Percentiles rank a stretch among this genome's conserved stretches.
Evolutionary conservation across 2,329 filamentous ascomycete genomes (phyloP).

Genomic region (Epichloe gansuensis): DNA sequence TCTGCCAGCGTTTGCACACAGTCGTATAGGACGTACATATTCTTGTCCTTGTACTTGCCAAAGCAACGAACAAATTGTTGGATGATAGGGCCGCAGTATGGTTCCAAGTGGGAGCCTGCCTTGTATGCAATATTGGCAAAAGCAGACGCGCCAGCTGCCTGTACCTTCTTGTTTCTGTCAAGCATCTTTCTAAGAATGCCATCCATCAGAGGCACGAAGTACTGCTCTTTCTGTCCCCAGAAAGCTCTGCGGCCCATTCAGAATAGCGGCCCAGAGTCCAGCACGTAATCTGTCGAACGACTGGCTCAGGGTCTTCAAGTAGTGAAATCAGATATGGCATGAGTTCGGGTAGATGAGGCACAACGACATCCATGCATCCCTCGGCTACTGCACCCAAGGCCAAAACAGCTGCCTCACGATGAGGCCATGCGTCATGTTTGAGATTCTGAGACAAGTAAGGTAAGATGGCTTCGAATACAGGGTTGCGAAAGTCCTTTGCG

Average conservation of each 20-base stretch:
- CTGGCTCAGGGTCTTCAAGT: conserved; percentile 72
- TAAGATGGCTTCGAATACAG: conserved; percentile 83
- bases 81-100: conserved; percentile 82
- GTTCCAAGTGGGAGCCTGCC: conserved; percentile 65
- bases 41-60: conserved; percentile 90
- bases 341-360: conserved; percentile 80
- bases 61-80: conserved; percentile 90
- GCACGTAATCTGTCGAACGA: conserved; percentile 93
- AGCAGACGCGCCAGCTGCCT: conserved; percentile 89
- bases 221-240: conserved; percentile 58
- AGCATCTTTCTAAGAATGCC: conserved; percentile 91
- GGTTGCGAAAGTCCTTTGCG: conserved; percentile 74
- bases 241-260: conserved; percentile 72
- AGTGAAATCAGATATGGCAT: conserved; percentile 83
- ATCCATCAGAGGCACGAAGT: conserved; percentile 94
- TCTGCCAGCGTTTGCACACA: conserved; percentile 96
- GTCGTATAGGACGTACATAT: conserved; percentile 98
- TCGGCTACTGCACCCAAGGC: conserved; percentile 91
- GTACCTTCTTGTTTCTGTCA: conserved; percentile 94
- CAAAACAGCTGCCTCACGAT: conserved; percentile 86
- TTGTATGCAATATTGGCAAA: conserved; percentile 96
- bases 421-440: conserved; percentile 78
- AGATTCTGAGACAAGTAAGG: conserved; percentile 88
- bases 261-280: conserved; percentile 96
- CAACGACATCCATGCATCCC: conserved; percentile 81